phyloP scores from a whole-genome alignment of 805 yeast species.

The Kodamaea hsintzibuensis region DNA sequence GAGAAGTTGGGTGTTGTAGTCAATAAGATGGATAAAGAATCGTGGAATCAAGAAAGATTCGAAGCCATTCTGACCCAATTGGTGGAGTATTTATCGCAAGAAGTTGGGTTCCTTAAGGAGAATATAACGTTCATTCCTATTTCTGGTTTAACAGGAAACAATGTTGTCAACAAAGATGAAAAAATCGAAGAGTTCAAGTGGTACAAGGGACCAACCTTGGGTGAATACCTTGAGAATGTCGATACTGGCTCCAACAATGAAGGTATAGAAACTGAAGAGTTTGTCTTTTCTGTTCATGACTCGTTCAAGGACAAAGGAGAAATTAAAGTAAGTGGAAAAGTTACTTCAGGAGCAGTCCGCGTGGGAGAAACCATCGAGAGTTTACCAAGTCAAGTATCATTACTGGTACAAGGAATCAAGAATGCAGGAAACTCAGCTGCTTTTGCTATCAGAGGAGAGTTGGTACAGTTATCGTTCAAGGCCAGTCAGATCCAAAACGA shows the following conservation, averaged over 20 bases:
- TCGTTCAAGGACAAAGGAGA: slow-evolving; percentile 50
- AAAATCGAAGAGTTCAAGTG: slow-evolving; percentile 38
- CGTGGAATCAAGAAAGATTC: slow-evolving; percentile 57
- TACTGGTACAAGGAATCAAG: slow-evolving; percentile 44
- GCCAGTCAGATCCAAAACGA: slow-evolving; percentile 48
- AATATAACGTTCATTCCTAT: slow-evolving; percentile 60
- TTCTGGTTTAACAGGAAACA: slow-evolving; percentile 68
- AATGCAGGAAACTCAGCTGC: slow-evolving; percentile 44
- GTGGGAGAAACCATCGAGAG: slow-evolving; percentile 64
- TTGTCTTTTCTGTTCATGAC: slow-evolving; percentile 66
- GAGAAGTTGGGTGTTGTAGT: slow-evolving; percentile 59
- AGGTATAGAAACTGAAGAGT: slow-evolving; percentile 31
- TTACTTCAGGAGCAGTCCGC: slow-evolving; percentile 67
- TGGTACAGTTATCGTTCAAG: slow-evolving; percentile 47
- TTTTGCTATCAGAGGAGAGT: slow-evolving; percentile 62
- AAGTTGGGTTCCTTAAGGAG: slow-evolving; percentile 49
- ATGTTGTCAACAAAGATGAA: slow-evolving; percentile 50
- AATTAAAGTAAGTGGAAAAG: slow-evolving; percentile 60
- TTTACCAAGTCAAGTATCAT: slow-evolving; percentile 51
- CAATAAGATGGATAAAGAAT: slow-evolving; percentile 67
- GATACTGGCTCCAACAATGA: slow-evolving; percentile 17
- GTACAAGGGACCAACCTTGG: slow-evolving; percentile 49
- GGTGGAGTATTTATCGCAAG: slow-evolving; percentile 49
- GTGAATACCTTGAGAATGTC: slow-evolving; percentile 41
- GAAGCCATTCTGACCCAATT: slow-evolving; percentile 51